Base-by-base conservation (phyloP, 352 stramenopile genomes). In the Thalassiosira delicatula region DNA sequence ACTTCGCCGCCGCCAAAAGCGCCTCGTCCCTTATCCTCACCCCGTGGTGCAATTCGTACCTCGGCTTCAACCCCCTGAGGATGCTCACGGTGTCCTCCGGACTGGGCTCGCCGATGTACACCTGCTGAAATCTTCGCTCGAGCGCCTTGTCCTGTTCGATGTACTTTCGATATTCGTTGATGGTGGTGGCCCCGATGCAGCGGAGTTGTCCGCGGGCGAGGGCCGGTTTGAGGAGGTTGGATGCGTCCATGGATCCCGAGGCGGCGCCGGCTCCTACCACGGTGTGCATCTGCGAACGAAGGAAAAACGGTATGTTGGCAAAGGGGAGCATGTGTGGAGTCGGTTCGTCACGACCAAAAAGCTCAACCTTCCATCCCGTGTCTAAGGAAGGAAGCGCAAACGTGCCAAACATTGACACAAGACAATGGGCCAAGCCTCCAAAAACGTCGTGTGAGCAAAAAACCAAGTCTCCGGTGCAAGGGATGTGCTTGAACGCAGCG, bases 91-190 rank as follows among this genome's bases (percentile, higher is more conserved):
- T 99, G 66, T 98, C 95, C 32, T 97, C 89, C 0, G 99, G 96
- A 2, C 88, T 95, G 3, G 97, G 97, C 65, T 99, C 97, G 37
- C 93, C 93, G 11, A 99, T 96, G 1, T 94, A 60, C 0, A 99
- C 96, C 66, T 98, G 94, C 87, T 99, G 97, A 84, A 99, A 99
- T 35, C 97, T 95, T 37, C 97, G 90, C 76, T 98, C 97, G 63
- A 99, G 98, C 0, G 97, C 97, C 30, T 95, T 93, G 88, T 99
- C 97, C 85, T 99, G 99, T 87, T 99, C 97, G 66, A 99, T 97
- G 80, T 99, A 94, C 79, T 98, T 89, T 7, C 96, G 93, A 84
- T 99, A 99, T 86, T 99, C 97, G 62, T 98, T 96, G 9, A 98
- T 51, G 1, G 97, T 99, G 0, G 97, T 99, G 8, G 97, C 97